phyloP scores from a whole-genome alignment of 345 rosid species.

The Hibiscus tridactylites region DNA sequence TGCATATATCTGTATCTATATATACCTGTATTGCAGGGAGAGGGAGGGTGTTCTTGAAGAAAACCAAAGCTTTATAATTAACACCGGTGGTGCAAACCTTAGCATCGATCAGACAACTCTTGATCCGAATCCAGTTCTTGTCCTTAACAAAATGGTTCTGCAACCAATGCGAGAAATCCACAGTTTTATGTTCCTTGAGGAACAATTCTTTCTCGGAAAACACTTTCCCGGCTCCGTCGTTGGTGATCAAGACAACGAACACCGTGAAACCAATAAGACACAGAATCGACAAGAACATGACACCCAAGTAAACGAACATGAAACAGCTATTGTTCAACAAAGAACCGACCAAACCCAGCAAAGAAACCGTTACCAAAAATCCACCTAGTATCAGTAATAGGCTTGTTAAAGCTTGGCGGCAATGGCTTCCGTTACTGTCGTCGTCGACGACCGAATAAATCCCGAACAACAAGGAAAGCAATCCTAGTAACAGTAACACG shows the following conservation, averaged over 20 bases:
- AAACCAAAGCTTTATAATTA: background rate
- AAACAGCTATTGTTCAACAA: background rate
- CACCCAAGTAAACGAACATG: constrained; percentile 5
- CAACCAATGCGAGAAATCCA: constrained; percentile 17
- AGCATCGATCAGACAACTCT: constrained; percentile 24
- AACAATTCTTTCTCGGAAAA: background rate
- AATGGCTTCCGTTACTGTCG: background rate
- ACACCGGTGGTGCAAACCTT: constrained; percentile 12
- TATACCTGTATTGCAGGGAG: constrained; percentile 4
- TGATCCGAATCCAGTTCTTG: constrained; percentile 17
- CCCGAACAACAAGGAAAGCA: background rate
- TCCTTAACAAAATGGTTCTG: constrained; percentile 1
- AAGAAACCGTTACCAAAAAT: background rate
- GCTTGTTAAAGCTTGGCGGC: background rate
- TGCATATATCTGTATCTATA: no score
- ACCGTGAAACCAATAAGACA: constrained; percentile 1
- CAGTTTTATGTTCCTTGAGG: background rate
- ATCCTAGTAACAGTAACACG: background rate
- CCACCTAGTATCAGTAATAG: constrained; percentile 5
- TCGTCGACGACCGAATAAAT: background rate
- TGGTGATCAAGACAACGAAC: constrained; percentile 14
- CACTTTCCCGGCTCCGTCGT: background rate
- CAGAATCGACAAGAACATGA: background rate
- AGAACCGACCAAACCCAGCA: constrained; percentile 7
- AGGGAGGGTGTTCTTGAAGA: constrained; percentile 5